Percentiles rank a stretch among this genome's conserved stretches.
phyloP scores from a whole-genome alignment of 805 yeast genomes.

The Alloascoidea hylecoeti region DNA sequence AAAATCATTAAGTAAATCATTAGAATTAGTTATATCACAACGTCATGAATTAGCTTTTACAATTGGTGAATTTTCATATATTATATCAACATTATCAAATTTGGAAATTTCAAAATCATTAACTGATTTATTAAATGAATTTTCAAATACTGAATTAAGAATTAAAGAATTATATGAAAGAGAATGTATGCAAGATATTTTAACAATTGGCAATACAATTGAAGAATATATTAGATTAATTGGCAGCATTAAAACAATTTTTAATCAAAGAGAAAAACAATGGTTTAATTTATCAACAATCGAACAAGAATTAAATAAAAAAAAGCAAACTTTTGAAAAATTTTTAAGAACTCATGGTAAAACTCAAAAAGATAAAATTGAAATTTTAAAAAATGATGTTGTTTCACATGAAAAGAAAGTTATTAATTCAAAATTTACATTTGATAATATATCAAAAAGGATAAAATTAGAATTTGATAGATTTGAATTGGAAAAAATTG shows the following conservation, averaged over 20 bases:
- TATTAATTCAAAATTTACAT: constrained; percentile 37
- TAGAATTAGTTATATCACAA: constrained; percentile 64
- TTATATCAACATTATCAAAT: constrained; percentile 47
- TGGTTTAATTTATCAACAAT: constrained; percentile 27
- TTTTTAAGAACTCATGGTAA: constrained; percentile 25
- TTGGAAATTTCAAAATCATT: constrained; percentile 62
- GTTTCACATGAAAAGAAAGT: constrained; percentile 38
- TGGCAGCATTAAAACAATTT: constrained; percentile 58
- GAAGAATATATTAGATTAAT: constrained; percentile 78
- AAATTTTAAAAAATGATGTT: constrained; percentile 43
- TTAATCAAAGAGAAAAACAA: constrained; percentile 57
- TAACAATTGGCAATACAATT: constrained; percentile 74
- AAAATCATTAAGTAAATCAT: constrained; percentile 48
- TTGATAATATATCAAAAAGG: constrained; percentile 46
- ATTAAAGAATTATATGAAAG: constrained; percentile 65
- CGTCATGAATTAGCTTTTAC: constrained; percentile 60
- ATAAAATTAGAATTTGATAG: constrained; percentile 53
- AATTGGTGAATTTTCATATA: constrained; percentile 48
- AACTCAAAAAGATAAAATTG: constrained; percentile 50
- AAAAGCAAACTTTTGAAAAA: constrained; percentile 30
- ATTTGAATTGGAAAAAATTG: constrained; percentile 64
- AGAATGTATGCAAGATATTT: constrained; percentile 69
- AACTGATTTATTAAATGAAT: constrained; percentile 49
- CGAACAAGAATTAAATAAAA: constrained; percentile 33
- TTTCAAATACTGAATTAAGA: constrained; percentile 58